Base-by-base conservation (phyloP, 495 filamentous ascomycete genomes). In the Neurospora sp. region DNA sequence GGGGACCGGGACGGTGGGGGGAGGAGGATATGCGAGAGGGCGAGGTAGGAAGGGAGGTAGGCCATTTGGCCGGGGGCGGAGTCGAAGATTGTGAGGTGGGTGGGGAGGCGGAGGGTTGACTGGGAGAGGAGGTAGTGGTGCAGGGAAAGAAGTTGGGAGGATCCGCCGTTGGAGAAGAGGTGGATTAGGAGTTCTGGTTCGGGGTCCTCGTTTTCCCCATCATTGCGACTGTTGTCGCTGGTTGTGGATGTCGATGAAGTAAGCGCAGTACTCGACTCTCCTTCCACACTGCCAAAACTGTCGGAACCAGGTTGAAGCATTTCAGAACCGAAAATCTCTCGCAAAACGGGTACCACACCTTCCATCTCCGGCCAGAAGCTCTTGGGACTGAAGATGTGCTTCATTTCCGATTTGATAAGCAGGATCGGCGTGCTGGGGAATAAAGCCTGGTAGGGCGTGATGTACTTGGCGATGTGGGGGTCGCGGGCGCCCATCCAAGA, bases 401-500 rank as follows among this genome's bases (percentile, higher is more conserved):
- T 75, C 27, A 79, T 70, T 20, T 79, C 69, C 70, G 80, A 83
- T 69, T 81, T 82, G 69, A 85, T 35, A 4, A 87, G 78, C 27
- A 87, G 74, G 70, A 87, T 84, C 2, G 73, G 77, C 0, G 82
- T 71, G 5, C 79, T 73, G 3, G 85, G 85, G 76, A 79, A 87
- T 4, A 83, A 74, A 4, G 74, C 73, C 23, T 78, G 83, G 78
- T 87, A 82, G 39, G 77, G 79, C 3, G 75, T 60, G 70, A 86
- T 77, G 78, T 86, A 85, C 71, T 86, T 87, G 62, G 79, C 78
- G 73, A 86, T 83, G 79, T 86, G 85, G 3, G 76, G 74, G 60
- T 85, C 80, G 66, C 74, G 83, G 9, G 85, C 85, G 27, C 80
- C 83, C 83, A 86, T 84, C 84, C 84, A 86, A 16, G 81, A 75